Evolutionary conservation across 1,139 yeast genomes (phyloP), one percentile per base, ranked within the genome.

Genomic region (Kodamaea sp.): DNA sequence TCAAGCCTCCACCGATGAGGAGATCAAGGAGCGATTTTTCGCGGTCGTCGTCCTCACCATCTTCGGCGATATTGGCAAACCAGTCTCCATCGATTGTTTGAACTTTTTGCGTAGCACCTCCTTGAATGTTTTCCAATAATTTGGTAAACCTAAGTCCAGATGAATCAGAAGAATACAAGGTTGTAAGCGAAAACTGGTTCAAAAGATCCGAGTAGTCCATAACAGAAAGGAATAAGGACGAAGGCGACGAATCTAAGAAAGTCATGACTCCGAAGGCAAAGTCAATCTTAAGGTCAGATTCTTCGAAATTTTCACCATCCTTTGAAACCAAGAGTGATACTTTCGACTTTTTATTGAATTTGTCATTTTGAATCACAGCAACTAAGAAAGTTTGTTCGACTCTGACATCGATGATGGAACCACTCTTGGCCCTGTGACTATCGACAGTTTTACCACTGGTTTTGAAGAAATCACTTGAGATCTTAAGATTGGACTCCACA

Each of bases 11-110:
- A 15, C 66, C 66, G 23, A 59, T 50, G n/a, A 51, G 33, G 19
- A 48, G 29, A 42, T 65, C 70, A 22, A 62, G 42, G 4, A 60
- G 37, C 0, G 59, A 40, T 26, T 55, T 49, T 4, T 46, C 52
- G n/a, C 42, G 37, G n/a, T 48, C 47, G 4, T 40, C 40, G 7
- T 44, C 49, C 7, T 45, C 44, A 3, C 32, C 27, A 9, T 39
- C 47, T 16, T 38, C 38, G 3, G 45, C 61, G 11, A 51, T 48
- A 43, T 75, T 76, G n/a, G 80, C 77, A 29, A 83, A 53, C 82
- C 88, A 76, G 13, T 78, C 77, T 10, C 94, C 94, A 42, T 83
- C 89, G 26, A 83, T 67, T n/a, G 71, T 71, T 43, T 78, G 73
- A 7, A 81, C 68, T 43, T 77, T 77, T 26, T 68, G 70, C 15